phyloP scores from a whole-genome alignment of 148 eudicot genomes.

The Arbutus unedo region DNA sequence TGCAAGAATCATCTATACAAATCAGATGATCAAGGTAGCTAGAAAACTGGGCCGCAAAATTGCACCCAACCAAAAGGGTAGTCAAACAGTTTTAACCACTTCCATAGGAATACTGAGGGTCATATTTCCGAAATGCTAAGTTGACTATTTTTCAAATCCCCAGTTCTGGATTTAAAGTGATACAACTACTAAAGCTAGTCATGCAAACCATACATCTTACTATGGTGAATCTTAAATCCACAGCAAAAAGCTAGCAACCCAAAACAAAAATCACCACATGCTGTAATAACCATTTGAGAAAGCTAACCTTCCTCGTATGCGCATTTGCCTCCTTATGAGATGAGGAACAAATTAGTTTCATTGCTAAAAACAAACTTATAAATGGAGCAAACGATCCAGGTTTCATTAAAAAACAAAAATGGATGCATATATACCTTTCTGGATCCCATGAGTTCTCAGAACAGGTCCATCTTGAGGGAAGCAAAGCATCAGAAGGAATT shows the following conservation, averaged over 20 bases:
- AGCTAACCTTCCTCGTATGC: neutral
- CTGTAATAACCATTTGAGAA: neutral
- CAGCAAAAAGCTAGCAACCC: neutral
- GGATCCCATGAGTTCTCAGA: conserved; percentile 52
- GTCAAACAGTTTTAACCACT: neutral
- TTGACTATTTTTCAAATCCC: neutral
- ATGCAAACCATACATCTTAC: neutral
- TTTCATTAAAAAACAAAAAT: neutral
- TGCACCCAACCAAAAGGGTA: neutral
- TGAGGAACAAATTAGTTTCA: neutral
- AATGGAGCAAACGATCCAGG: neutral
- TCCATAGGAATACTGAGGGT: neutral
- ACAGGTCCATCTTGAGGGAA: conserved; percentile 61
- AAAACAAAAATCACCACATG: neutral
- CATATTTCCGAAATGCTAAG: neutral
- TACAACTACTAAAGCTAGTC: neutral
- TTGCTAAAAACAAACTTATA: neutral
- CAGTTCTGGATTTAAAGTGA: neutral
- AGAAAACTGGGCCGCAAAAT: neutral
- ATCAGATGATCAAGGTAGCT: neutral
- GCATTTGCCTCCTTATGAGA: neutral
- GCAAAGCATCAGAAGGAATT: conserved; percentile 45
- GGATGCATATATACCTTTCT: conserved; percentile 41
- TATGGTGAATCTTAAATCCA: neutral
- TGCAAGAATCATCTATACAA: neutral